Base-by-base conservation (phyloP, 331 rosid genomes). In the Malus hybrid region DNA sequence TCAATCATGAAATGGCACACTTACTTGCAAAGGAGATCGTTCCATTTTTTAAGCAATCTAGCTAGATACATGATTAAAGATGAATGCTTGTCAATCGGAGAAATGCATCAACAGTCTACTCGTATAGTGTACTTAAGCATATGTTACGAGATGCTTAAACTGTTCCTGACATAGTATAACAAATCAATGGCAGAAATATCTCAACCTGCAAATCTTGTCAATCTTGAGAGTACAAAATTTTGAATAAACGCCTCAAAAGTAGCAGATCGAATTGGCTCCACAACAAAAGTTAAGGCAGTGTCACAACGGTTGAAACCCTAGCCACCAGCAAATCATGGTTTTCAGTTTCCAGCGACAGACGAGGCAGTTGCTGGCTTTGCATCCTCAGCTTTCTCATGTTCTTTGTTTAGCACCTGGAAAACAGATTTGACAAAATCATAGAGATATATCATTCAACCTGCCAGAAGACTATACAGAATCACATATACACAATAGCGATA, bases 361-460 rank as follows among this genome's bases (percentile, higher is more conserved):
- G 84, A 80, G 26, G 50, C 75, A 0, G 81, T 60, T 53, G 86
- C 62, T 30, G 81, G 82, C 76, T 81, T 86, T 19, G 85, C 81
- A 69, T 89, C 90, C 75, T 84, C 89, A 5, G 89, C 89, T 56
- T 84, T 84, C 74, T 86, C 93, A 3, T 86, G 84, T 78, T 88
- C 88, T 78, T 88, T 84, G 79, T 88, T 84, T 66, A 86, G 77
- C 79, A 84, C 83, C 93, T 88, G 86, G 13, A 80, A 71, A 75
- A 33, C 56, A 74, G 39, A 78, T 24, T 6, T 18, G 8, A 7
- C 53, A 67, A 71, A 48, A 69, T 15, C 24, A 24, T 24, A 24
- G 24, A 24, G 11, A 56, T 29, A 22, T 10, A 10, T 42, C 29
- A 53, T 13, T n/a, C 19, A n/a, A 34, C 1, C 33, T 20, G 61